phyloP scores from a whole-genome alignment of 805 yeast genomes.

The Zygoascus tannicola region DNA sequence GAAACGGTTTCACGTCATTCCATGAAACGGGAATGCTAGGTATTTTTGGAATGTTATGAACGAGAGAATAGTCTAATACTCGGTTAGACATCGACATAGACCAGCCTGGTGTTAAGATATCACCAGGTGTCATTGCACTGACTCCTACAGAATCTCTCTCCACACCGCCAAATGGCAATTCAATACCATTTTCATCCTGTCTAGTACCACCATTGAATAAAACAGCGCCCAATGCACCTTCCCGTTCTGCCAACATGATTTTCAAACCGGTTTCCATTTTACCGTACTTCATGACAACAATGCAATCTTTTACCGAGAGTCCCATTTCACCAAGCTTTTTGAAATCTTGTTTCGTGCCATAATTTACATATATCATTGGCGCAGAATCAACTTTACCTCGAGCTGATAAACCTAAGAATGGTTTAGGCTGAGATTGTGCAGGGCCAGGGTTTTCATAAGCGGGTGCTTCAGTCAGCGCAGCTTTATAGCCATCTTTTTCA shows the following conservation, averaged over 20 bases:
- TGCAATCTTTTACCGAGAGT: conserved; percentile 38
- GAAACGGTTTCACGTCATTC: conserved; percentile 49
- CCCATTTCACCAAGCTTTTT: conserved; percentile 30
- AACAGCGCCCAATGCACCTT: conserved; percentile 56
- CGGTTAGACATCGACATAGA: conserved; percentile 36
- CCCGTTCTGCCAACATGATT: conserved; percentile 43
- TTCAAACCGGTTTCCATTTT: conserved; percentile 42
- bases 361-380: conserved; percentile 50
- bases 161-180: conserved; percentile 37
- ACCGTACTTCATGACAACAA: conserved; percentile 52
- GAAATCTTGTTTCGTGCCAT: conserved; percentile 54
- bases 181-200: conserved; percentile 27
- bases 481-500: conserved; percentile 26
- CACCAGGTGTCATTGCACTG: conserved; percentile 53
- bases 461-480: conserved; percentile 31
- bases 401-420: conserved; percentile 59
- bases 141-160: conserved; percentile 34
- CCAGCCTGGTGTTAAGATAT: conserved; percentile 74
- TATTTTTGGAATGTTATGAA: conserved; percentile 56
- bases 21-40: conserved; percentile 74
- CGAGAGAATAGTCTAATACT: conserved; percentile 36
- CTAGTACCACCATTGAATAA: conserved; percentile 36
- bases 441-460: conserved; percentile 22
- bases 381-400: conserved; percentile 47
- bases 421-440: conserved; percentile 24